Conservation (phyloP, 306 rosid genomes). For the Senna siamea region DNA sequence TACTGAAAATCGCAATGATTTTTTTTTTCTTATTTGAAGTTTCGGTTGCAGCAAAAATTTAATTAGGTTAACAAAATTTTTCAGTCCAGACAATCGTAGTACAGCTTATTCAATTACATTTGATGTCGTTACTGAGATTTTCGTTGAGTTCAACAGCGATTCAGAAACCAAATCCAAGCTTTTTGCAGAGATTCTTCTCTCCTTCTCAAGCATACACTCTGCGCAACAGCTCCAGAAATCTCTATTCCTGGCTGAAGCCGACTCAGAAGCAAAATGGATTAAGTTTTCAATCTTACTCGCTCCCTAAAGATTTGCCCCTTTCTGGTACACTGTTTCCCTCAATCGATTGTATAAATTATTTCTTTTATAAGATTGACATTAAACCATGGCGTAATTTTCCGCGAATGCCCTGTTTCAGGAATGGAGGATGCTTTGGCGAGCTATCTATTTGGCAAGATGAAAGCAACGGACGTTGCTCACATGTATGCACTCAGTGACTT, state of each 20-base stretch:
- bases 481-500: conserved; percentile 48
- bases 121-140: conserved; percentile 43
- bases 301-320: conserved; percentile 49
- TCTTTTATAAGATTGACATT: neutral
- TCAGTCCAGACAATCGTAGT: too few species aligned
- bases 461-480: conserved; percentile 90
- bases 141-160: conserved; percentile 31
- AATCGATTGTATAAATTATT: neutral
- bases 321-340: conserved; percentile 44
- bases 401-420: conserved; percentile 48
- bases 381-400: conserved; percentile 8
- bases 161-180: conserved; percentile 1
- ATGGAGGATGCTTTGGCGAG: conserved; percentile 67
- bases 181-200: conserved; percentile 14
- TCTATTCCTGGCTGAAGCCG: conserved; percentile 32
- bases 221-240: conserved; percentile 21
- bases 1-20: too few species aligned
- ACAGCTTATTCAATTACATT: neutral
- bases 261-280: conserved; percentile 35
- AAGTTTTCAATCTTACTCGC: conserved; percentile 37
- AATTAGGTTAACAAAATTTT: too few species aligned
- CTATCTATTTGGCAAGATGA: conserved; percentile 75
- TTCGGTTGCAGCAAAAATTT: too few species aligned
- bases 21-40: too few species aligned
- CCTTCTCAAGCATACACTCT: conserved; percentile 26